Percentiles rank a stretch among this genome's conserved stretches.
These are phyloP conservation scores for Adansonia gregorii DNA, from an alignment of 441 rosid species.

Conservation along the genomic window DNA sequence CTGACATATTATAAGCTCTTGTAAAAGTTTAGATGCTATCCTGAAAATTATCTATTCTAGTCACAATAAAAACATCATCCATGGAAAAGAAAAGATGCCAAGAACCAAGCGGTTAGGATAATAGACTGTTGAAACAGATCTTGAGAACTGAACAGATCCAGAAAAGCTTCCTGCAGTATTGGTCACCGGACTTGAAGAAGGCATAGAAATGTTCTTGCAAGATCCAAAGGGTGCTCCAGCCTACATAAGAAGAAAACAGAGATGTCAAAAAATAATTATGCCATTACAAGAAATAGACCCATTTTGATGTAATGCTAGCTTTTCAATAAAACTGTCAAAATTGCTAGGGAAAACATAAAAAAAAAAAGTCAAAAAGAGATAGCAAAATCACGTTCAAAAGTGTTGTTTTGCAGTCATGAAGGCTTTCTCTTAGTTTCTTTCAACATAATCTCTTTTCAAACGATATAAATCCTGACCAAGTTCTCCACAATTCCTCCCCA, in stretches of 20 bases:
- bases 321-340: not conserved
- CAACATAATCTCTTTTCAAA: not conserved
- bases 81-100: conserved; percentile 43
- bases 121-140: conserved; percentile 50
- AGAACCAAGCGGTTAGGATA: conserved; percentile 40
- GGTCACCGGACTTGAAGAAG: conserved; percentile 54
- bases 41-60: conserved; percentile 26
- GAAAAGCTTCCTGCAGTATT: conserved; percentile 65
- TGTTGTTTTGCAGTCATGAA: not conserved
- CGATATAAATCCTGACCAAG: not conserved
- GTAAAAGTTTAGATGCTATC: conserved; percentile 33
- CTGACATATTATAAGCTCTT: conserved; percentile 29
- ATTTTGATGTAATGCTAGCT: not conserved
- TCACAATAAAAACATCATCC: conserved; percentile 46
- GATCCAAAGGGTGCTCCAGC: conserved; percentile 82
- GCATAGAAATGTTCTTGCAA: conserved; percentile 67
- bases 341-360: not conserved
- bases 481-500: not conserved
- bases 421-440: not conserved
- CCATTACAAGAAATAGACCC: not conserved
- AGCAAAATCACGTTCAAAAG: not conserved
- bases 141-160: conserved; percentile 84
- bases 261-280: conserved; percentile 4
- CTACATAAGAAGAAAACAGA: conserved; percentile 46
- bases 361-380: not conserved